Evolutionary conservation across 345 rosid genomes (phyloP), one percentile per base, ranked within the genome.

Genomic region (Sisymbrium irio): DNA sequence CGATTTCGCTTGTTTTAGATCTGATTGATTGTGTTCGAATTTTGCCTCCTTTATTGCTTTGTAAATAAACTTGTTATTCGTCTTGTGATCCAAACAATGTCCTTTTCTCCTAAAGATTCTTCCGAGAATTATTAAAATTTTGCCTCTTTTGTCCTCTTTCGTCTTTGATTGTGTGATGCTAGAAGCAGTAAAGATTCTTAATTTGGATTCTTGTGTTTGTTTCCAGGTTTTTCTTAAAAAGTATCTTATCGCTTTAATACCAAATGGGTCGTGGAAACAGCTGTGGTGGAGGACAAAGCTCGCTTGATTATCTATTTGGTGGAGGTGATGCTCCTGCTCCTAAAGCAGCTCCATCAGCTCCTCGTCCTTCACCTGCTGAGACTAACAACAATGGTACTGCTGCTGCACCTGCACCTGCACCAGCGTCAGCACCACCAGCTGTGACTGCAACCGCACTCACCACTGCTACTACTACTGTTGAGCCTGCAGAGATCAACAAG

Each of bases 201-300:
- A n/a, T 22, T 1, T 27, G 28, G 28, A 27, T 1, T 27, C 28
- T 27, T 35, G 37, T 8, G 67, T 33, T 33, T 15, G 39, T 55
- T 69, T 44, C 1, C 62, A 62, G 58, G 54, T 64, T 70, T 9
- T n/a, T n/a, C n/a, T n/a, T 3, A 33, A 18, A 56, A 50, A 53
- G 44, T 41, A n/a, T n/a, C n/a, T 7, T 17, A 0, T 55, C 9
- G 50, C 7, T 35, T 22, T 71, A 19, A 19, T 20, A 77, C 14
- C 65, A 12, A 3, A 89, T 92, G 96, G 94, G 94, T 73, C 91
- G 92, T 62, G 94, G 94, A 80, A 92, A 86, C 32, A 84, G 91
- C 47, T 78, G 85, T 71, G 95, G 93, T 75, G 94, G 92, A 42
- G 98, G 98, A 42, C 95, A 87, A 77, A 92, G 98, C 80, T 93